phyloP scores from a whole-genome alignment of 2,329 filamentous ascomycete genomes.

The Macroventuria anomochaeta region DNA sequence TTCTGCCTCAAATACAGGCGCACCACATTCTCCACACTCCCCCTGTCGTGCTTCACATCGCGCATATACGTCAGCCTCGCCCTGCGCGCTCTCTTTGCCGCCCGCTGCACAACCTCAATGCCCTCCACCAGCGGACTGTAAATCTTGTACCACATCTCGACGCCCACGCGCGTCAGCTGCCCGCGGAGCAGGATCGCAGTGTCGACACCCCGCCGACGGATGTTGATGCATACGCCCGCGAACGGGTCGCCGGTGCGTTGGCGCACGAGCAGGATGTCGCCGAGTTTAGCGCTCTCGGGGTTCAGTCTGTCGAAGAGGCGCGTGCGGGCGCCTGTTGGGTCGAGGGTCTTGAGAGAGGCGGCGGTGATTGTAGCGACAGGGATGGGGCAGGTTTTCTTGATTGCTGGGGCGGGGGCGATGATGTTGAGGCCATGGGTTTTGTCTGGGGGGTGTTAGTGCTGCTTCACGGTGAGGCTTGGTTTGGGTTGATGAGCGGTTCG shows the following conservation, averaged over 20 bases:
- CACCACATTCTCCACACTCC: slow-evolving; percentile 49
- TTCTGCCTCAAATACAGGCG: slow-evolving; percentile 47
- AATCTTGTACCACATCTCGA: slow-evolving; percentile 98
- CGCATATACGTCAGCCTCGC: slow-evolving; percentile 92
- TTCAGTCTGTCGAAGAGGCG: slow-evolving; percentile 81
- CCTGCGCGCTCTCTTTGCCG: slow-evolving; percentile 81
- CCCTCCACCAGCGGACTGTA: slow-evolving; percentile 88
- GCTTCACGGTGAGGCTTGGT: background rate
- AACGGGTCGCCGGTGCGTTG: slow-evolving; percentile 88
- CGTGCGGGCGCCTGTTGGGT: slow-evolving; percentile 82
- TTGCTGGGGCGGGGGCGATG: slow-evolving; percentile 60
- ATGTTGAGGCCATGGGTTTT: slow-evolving; percentile 53
- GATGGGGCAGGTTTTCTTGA: slow-evolving; percentile 65
- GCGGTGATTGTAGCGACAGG: slow-evolving; percentile 72
- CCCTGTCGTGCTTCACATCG: slow-evolving; percentile 47
- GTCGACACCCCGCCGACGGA: slow-evolving; percentile 84
- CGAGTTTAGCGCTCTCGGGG: slow-evolving; percentile 78
- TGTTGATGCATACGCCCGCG: slow-evolving; percentile 84
- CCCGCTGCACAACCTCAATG: slow-evolving; percentile 91
- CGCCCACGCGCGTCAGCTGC: slow-evolving; percentile 82
- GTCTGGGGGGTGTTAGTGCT: slow-evolving; percentile 11
- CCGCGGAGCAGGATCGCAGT: slow-evolving; percentile 86
- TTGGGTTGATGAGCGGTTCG: too few species aligned
- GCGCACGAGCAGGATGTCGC: slow-evolving; percentile 90
- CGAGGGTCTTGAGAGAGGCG: slow-evolving; percentile 75